Evolutionary conservation across 2,329 filamentous ascomycete genomes (phyloP).

Genomic region (Thelonectria discophora): DNA sequence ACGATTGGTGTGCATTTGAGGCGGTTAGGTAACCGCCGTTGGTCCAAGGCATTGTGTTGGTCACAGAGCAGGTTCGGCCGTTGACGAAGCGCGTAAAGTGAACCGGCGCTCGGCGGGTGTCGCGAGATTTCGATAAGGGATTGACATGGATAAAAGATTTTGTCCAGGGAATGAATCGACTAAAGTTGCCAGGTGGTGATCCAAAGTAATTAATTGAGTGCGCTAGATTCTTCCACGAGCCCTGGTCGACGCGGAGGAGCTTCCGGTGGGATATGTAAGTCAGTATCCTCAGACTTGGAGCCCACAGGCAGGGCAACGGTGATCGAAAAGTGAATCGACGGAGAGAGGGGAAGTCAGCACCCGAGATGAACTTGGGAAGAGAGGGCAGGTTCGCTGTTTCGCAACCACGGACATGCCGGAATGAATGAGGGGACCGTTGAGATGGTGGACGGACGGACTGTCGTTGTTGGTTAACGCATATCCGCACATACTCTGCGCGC

Average conservation of each 20-base stretch:
- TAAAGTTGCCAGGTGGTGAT: neutral
- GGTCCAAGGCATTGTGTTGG: slow-evolving; percentile 1
- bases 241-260: slow-evolving; percentile 31
- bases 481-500: neutral
- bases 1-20: slow-evolving; percentile 2
- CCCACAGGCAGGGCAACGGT: slow-evolving; percentile 14
- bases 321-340: slow-evolving; percentile 17
- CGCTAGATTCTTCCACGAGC: slow-evolving; percentile 18
- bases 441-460: neutral
- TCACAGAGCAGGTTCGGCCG: neutral
- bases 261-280: slow-evolving; percentile 28
- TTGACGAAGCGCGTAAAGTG: neutral
- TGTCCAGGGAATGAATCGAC: neutral
- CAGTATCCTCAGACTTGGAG: neutral
- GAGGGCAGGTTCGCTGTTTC: slow-evolving; percentile 17
- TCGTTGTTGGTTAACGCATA: no score
- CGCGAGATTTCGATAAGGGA: neutral
- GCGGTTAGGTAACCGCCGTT: slow-evolving; percentile 12
- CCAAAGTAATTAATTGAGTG: slow-evolving; percentile 7
- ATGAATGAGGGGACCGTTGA: neutral
- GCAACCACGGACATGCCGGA: slow-evolving; percentile 19
- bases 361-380: slow-evolving; percentile 7
- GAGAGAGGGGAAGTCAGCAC: neutral
- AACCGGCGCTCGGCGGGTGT: neutral
- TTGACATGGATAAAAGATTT: neutral